These are phyloP conservation scores for Torulaspora globosa DNA, from an alignment of 1,139 yeast species.

Conservation along the genomic window DNA sequence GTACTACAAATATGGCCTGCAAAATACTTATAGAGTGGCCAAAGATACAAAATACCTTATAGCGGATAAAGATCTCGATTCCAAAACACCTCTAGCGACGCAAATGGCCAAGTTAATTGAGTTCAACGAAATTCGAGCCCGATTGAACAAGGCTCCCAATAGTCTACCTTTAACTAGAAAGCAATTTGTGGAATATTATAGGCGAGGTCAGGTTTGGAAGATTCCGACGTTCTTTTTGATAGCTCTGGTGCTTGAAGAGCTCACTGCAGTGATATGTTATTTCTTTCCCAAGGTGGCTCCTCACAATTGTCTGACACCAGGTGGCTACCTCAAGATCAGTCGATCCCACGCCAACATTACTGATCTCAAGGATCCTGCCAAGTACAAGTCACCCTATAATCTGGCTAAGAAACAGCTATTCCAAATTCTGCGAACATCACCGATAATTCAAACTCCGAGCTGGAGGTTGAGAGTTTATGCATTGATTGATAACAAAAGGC, in stretches of 20 bases:
- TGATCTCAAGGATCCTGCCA: conserved; percentile 2
- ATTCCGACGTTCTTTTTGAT: conserved; percentile 28
- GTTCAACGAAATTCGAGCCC: conserved; percentile 20
- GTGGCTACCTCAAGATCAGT: conserved; percentile 26
- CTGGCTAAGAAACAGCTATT: conserved; percentile 10
- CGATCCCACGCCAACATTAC: conserved; percentile 14
- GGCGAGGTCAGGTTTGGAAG: conserved; percentile 31
- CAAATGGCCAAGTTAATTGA: conserved; percentile 21
- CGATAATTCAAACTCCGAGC: conserved; percentile 15
- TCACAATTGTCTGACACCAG: conserved; percentile 31
- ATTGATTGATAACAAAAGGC: conserved; percentile 16
- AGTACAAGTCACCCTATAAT: conserved; percentile 23
- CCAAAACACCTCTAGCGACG: conserved; percentile 13
- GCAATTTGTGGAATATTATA: conserved; percentile 24
- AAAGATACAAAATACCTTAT: conserved; percentile 12
- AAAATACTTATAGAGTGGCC: conserved; percentile 23
- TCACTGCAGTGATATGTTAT: conserved; percentile 28
- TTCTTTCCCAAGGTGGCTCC: conserved; percentile 32
- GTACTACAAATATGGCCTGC: conserved; percentile 28
- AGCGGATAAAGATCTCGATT: conserved; percentile 2
- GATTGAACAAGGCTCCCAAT: conserved; percentile 5
- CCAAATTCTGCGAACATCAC: conserved; percentile 13
- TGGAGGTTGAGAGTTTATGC: conserved; percentile 24
- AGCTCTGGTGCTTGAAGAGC: conserved; percentile 30
- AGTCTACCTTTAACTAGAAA: conserved; percentile 20